phyloP scores from a whole-genome alignment of 2,329 filamentous ascomycete genomes.

The Trichoderma arundinaceum region DNA sequence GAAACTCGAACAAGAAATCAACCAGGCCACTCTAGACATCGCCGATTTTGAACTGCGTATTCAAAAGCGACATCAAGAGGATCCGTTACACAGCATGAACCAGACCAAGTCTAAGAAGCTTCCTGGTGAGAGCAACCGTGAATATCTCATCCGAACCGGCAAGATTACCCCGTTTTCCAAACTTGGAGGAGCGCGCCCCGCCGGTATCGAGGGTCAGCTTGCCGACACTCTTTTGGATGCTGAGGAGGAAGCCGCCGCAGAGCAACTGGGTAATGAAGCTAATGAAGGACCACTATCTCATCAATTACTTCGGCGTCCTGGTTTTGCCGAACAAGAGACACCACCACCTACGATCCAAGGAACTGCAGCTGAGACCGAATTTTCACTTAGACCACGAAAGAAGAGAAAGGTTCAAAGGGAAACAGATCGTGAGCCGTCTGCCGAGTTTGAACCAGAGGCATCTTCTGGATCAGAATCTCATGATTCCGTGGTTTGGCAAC shows the following conservation, averaged over 20 bases:
- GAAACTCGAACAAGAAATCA: constrained; percentile 68
- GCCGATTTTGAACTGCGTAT: constrained; percentile 82
- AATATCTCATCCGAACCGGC: constrained; percentile 91
- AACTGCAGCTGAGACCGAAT: constrained; percentile 55
- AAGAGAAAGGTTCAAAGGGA: constrained; percentile 52
- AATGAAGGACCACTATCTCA: constrained; percentile 66
- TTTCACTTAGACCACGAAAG: constrained; percentile 64
- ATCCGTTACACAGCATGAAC: constrained; percentile 50
- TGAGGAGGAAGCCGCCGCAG: constrained; percentile 68
- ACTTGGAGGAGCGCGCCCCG: constrained; percentile 67
- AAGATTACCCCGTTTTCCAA: constrained; percentile 97
- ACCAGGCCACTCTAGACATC: constrained; percentile 72
- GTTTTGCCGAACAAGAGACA: constrained; percentile 59
- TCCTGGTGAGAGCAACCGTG: constrained; percentile 81
- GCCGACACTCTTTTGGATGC: constrained; percentile 81
- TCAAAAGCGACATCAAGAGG: constrained; percentile 69
- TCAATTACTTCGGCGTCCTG: constrained; percentile 73
- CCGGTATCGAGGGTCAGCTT: constrained; percentile 70
- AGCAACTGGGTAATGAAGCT: constrained; percentile 48
- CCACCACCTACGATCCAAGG: constrained; percentile 9
- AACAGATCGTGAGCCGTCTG: constrained; percentile 48
- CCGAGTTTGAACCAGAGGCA: constrained; percentile 52
- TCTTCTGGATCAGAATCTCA: constrained; percentile 44
- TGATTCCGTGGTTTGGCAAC: constrained; percentile 47
- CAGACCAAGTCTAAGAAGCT: constrained; percentile 63